phyloP scores from a whole-genome alignment of 2,329 filamentous ascomycete genomes.

The Coniochaeta ligniaria region DNA sequence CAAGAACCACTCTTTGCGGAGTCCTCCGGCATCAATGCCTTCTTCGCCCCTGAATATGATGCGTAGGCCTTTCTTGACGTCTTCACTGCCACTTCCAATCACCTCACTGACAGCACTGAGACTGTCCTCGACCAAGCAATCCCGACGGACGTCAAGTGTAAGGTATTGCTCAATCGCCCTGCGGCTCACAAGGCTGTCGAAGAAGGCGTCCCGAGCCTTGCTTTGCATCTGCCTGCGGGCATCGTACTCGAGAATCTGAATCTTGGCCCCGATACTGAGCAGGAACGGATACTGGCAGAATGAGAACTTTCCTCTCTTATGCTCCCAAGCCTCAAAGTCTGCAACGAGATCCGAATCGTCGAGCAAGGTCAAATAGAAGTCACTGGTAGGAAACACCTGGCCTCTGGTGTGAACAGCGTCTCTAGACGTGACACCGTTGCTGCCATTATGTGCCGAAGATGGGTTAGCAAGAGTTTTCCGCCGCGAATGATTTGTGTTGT shows the following conservation, averaged over 20 bases:
- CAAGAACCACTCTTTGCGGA: conserved; percentile 93
- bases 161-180: conserved; percentile 71
- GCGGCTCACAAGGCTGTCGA: conserved; percentile 75
- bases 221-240: conserved; percentile 82
- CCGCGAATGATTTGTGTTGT: conserved; percentile 45
- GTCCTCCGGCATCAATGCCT: conserved; percentile 80
- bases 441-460: conserved; percentile 13
- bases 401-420: conserved; percentile 42
- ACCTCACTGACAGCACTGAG: conserved; percentile 78
- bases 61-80: conserved; percentile 82
- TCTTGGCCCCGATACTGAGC: conserved; percentile 87
- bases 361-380: conserved; percentile 82
- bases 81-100: conserved; percentile 71
- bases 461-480: conserved; percentile 11
- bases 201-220: conserved; percentile 83
- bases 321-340: conserved; percentile 86
- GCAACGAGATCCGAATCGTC: conserved; percentile 80
- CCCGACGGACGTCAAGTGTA: conserved; percentile 67
- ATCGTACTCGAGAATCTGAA: conserved; percentile 82
- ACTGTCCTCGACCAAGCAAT: conserved; percentile 85
- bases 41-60: conserved; percentile 87
- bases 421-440: conserved; percentile 26
- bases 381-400: conserved; percentile 69
- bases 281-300: conserved; percentile 94
- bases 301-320: conserved; percentile 64